Percentiles rank a stretch among this genome's conserved stretches.
These are phyloP conservation scores for Sphagnum magellanicum DNA, from an alignment of 228 moss, liverwort and hornwort species.

Conservation along the genomic window DNA sequence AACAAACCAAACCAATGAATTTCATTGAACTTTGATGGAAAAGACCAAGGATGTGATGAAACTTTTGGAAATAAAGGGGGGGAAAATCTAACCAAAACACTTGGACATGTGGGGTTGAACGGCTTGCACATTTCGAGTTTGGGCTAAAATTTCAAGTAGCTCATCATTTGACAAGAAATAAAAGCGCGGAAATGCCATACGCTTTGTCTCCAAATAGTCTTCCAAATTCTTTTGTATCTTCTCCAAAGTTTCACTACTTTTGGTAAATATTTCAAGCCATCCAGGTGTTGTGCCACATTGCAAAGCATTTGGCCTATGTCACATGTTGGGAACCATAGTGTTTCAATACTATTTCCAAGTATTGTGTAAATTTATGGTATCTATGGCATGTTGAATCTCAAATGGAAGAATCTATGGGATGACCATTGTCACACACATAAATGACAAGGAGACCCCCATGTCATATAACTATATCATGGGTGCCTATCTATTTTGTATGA, in stretches of 20 bases:
- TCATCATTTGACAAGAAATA: conserved; percentile 92
- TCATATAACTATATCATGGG: no score
- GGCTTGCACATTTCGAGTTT: conserved; percentile 90
- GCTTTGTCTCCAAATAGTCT: conserved; percentile 90
- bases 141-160: conserved; percentile 81
- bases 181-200: conserved; percentile 94
- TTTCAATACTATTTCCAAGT: no score
- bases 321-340: no score
- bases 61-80: neutral
- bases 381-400: no score
- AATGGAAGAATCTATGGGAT: no score
- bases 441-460: no score
- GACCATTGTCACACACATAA: no score
- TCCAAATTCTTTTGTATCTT: conserved; percentile 95
- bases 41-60: no score
- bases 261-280: conserved; percentile 74
- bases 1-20: neutral
- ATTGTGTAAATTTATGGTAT: no score
- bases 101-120: conserved; percentile 97
- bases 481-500: no score
- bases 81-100: conserved; percentile 56
- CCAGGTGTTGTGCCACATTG: conserved; percentile 80
- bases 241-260: conserved; percentile 86
- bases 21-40: no score
- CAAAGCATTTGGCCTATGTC: conserved; percentile 73